Base-by-base conservation (phyloP, 805 yeast genomes). In the Schwanniomyces polymorphus region DNA sequence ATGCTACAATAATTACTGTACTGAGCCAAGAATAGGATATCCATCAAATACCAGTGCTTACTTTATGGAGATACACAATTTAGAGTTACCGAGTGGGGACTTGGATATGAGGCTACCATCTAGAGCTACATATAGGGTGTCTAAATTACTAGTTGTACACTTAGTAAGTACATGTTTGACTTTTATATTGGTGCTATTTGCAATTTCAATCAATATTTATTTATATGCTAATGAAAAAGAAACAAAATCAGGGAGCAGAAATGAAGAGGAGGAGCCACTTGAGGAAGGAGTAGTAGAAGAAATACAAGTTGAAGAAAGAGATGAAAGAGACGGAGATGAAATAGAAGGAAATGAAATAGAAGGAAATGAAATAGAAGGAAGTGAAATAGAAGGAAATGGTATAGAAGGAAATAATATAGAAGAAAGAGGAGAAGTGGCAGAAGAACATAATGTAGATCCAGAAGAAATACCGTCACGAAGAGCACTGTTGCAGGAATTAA, bases 121-220 rank as follows among this genome's bases (percentile, higher is more conserved):
- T 5, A 53, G 57, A 23, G 74, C 75, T 11, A 58, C 70, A 9
- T 68, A 68, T 42, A 59, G 72, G 25, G 63, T 74, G 31, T 71
- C 76, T 29, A 72, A 72, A 54, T 53, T 74, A 25, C 55, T 74
- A 43, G 70, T 72, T 14, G 73, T 72, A 39, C 78, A 74, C 51
- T 69, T 71, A 12, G 57, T 73, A 14, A 73, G 70, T 4, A 71
- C 72, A 50, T 62, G 64, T 27, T 58, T 69, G 44, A 55, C 70
- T 5, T 43, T 60, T 14, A 31, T 31, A 14, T 31, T 31, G 35
- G 27, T 65, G 12, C 35, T 60, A 27, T 27, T 63, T 38, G 50
- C 57, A n/a, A 18, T 37, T 31, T 23, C 16, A 27, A 25, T 27
- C 28, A 33, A 34, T n/a, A 28, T 26, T 25, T 35, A 25, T 16